Evolutionary conservation across 192 early-diverging fungal genomes (phyloP), one percentile per base, ranked within the genome.

Genomic region (Thamnidium elegans): DNA sequence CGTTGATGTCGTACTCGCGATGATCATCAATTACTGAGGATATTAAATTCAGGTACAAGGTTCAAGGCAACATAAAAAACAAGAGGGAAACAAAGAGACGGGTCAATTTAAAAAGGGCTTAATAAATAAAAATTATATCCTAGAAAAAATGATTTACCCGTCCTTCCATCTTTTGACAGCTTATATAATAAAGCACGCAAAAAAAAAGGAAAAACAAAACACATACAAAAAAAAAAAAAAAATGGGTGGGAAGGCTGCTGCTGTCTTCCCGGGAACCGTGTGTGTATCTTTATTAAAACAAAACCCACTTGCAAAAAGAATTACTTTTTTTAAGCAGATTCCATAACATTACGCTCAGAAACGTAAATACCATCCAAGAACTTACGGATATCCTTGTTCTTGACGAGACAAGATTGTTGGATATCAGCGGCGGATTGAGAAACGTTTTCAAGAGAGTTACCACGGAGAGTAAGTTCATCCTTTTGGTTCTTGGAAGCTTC

Each of bases 351-450:
- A 56, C 74, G 74, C 55, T 76, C 74, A 39, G 69, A 71, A 43
- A 76, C 69, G 55, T 76, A 76, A 67, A 76, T 71, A 76, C 74
- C 74, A 58, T 76, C 74, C 66, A 76, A 71, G 63, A 76, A 76
- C 86, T 99, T 99, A 85, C 96, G 93, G 85, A 99, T 99, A 96
- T 99, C 96, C 91, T 99, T 99, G 87, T 95, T 95, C 81, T 89
- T 92, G 76, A 94, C 95, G 52, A 85, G 81, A 72, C 86, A 89
- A 68, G 92, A 86, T 80, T 97, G 95, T 82, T 97, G 93, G 79
- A 99, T 99, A 70, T 86, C 81, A 50, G 96, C 96, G 76, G 96
- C 90, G 66, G 92, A 93, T 84, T 97, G 93, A 54, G 95, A 97
- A 45, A 99, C 96, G 80, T 84, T 85, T 66, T 94, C 87, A 59